A percentile compares a stretch with the other conserved stretches of the same genome.
These are phyloP conservation scores for Cadophora sp. DNA, from an alignment of 2,329 filamentous ascomycete genomes.

Conservation along the genomic window DNA sequence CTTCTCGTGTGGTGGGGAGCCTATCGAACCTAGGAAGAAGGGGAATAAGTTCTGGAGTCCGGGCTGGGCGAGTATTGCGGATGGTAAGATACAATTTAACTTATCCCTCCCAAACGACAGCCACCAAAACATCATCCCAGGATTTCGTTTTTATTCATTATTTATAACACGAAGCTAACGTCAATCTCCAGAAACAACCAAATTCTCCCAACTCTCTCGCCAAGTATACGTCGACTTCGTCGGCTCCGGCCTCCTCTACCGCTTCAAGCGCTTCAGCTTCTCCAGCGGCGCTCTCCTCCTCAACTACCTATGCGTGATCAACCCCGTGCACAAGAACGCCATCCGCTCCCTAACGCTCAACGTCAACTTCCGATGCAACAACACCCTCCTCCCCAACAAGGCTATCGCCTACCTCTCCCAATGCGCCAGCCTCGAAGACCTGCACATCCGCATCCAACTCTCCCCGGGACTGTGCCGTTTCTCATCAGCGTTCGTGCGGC, in stretches of 20 bases:
- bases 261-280: constrained; percentile 18
- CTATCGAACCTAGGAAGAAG: constrained; percentile 23
- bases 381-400: constrained; percentile 8
- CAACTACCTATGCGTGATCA: constrained; percentile 29
- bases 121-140: not conserved
- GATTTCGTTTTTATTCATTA: too few species aligned
- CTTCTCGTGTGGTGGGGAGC: not conserved
- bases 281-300: constrained; percentile 22
- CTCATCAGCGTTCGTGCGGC: not conserved
- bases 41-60: constrained; percentile 21
- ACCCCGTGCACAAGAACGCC: constrained; percentile 25
- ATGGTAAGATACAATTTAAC: not conserved
- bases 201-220: constrained; percentile 24
- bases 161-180: not conserved
- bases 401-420: constrained; percentile 17
- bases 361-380: not conserved
- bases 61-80: constrained; percentile 1
- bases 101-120: not conserved
- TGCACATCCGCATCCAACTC: not conserved
- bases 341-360: constrained; percentile 16
- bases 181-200: constrained; percentile 15
- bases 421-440: constrained; percentile 5
- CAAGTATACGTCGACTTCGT: constrained; percentile 26
- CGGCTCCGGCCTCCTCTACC: constrained; percentile 25
- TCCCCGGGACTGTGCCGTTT: not conserved